Conservation (phyloP, 345 rosid genomes). For the Linum usitatissimum region DNA sequence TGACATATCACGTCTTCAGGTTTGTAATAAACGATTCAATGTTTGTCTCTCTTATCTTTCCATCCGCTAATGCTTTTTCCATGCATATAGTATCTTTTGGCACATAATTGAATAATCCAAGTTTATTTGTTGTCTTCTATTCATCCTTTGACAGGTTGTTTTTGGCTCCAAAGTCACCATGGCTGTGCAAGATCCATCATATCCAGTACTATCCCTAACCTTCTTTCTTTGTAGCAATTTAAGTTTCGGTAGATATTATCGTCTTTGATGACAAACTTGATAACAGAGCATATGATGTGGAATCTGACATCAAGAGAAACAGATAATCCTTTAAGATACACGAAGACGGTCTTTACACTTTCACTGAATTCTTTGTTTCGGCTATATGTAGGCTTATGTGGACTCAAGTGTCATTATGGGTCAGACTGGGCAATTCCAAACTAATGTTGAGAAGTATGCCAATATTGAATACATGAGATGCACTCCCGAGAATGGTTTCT, state of each 20-base stretch:
- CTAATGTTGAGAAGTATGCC: conserved; percentile 49
- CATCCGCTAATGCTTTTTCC: not conserved
- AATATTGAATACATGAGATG: conserved; percentile 92
- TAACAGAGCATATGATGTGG: not conserved
- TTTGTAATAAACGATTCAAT: conserved; percentile 10
- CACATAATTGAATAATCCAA: too few species aligned
- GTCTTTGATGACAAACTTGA: not conserved
- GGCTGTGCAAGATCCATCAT: conserved; percentile 98
- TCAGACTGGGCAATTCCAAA: conserved; percentile 66
- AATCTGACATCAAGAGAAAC: not conserved
- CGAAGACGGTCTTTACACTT: not conserved
- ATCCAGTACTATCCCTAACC: conserved; percentile 51
- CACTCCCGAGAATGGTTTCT: conserved; percentile 89
- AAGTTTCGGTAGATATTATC: not conserved
- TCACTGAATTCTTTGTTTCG: not conserved
- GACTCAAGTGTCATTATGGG: conserved; percentile 97
- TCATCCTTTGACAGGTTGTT: conserved; percentile 40
- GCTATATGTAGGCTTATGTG: conserved; percentile 70
- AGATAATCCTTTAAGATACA: not conserved
- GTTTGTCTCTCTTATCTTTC: not conserved
- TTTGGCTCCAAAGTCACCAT: conserved; percentile 73
- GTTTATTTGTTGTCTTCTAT: not conserved
- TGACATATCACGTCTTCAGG: conserved; percentile 97
- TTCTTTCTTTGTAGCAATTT: not conserved
- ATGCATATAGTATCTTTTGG: too few species aligned